Base-by-base conservation (phyloP, 179 eudicot genomes). In the Patellifolia procumbens region DNA sequence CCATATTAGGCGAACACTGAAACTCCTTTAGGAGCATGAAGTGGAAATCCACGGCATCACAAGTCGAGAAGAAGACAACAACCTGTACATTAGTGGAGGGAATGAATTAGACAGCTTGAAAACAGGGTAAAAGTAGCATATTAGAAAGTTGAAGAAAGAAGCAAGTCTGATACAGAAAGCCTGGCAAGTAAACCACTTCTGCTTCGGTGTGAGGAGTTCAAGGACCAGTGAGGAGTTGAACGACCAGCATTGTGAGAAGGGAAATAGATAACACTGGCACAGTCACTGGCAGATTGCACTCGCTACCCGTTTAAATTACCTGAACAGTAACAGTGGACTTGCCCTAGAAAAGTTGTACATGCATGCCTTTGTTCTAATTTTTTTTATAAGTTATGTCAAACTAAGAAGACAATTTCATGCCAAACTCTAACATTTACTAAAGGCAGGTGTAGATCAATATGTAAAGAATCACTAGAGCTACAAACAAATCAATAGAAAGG, bases 11-110 rank as follows among this genome's bases (percentile, higher is more conserved):
- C 43, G 78, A 75, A 86, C 89, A 85, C 72, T 80, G 84, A 72
- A 95, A 93, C 83, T 89, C 89, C 82, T 79, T 86, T 10, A 93
- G 65, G 62, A 95, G 90, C 61, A 85, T 48, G 72, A 88, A 85
- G 81, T 93, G 99, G 82, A 93, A 95, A 86, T 95, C 98, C 53
- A 95, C 99, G 13, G 97, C 93, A 82, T 90, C 91, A 74, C 98
- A 87, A 71, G 99, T 93, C 51, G 99, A 93, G 78, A 95, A 93
- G 91, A 95, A 95, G 71, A 95, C 95, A 87, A 95, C 98, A 73
- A 88, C 82, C 99, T 95, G 93, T 73, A 78, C 60, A 78, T 76
- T 58, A n/a, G 62, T 75, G 55, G 53, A 42, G 45, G 61, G 22
- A 66, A 59, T 28, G 67, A 81, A 75, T 70, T 69, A 51, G 34